Evolutionary conservation across 2,329 filamentous ascomycete species (phyloP).

Genomic region (Fusarium buharicum): DNA sequence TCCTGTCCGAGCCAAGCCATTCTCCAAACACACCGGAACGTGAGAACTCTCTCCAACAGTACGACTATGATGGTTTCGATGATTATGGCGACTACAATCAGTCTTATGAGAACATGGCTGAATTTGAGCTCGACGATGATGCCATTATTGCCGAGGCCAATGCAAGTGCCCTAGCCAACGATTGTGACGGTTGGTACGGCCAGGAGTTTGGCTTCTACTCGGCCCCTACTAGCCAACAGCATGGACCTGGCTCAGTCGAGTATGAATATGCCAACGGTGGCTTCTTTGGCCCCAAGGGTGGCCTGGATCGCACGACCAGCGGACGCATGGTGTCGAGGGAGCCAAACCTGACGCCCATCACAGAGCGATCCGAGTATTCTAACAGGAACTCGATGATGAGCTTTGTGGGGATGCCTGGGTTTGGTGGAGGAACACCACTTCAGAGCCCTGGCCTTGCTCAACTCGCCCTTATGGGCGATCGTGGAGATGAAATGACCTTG

Average conservation of each 20-base stretch:
- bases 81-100: slow-evolving; percentile 58
- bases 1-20: slow-evolving; percentile 22
- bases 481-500: slow-evolving; percentile 73
- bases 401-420: slow-evolving; percentile 57
- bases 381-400: slow-evolving; percentile 92
- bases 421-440: slow-evolving; percentile 59
- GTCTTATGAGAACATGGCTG: slow-evolving; percentile 71
- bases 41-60: slow-evolving; percentile 39
- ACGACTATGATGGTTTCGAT: slow-evolving; percentile 60
- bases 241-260: slow-evolving; percentile 51
- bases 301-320: slow-evolving; percentile 74
- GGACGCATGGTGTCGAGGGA: slow-evolving; percentile 81
- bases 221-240: slow-evolving; percentile 57
- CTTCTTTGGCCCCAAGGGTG: slow-evolving; percentile 82
- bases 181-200: slow-evolving; percentile 93
- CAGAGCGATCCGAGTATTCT: slow-evolving; percentile 94
- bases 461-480: slow-evolving; percentile 72
- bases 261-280: slow-evolving; percentile 81
- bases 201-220: slow-evolving; percentile 98
- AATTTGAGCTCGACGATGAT: slow-evolving; percentile 81
- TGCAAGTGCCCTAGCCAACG: slow-evolving; percentile 89
- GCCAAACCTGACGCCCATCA: slow-evolving; percentile 95
- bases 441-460: slow-evolving; percentile 81
- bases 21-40: slow-evolving; percentile 24
- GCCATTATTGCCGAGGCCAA: slow-evolving; percentile 95